Evolutionary conservation across 148 eudicot species (phyloP).

Genomic region (Oxyria digyna): DNA sequence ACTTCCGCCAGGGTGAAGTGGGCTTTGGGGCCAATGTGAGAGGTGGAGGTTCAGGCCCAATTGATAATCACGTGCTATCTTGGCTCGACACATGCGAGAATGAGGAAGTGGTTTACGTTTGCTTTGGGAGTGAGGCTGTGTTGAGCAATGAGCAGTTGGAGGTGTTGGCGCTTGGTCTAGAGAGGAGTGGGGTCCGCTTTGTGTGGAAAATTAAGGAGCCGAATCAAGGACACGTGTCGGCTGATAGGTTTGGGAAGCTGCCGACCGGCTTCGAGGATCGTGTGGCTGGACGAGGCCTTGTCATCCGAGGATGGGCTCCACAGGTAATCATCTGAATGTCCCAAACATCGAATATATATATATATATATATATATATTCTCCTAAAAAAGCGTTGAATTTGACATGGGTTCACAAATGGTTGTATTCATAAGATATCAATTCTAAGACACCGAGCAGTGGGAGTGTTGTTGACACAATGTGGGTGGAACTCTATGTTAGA

Average conservation of each 20-base stretch:
- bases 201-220: constrained; percentile 24
- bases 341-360: too few relatives aligned
- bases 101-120: constrained; percentile 28
- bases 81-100: constrained; percentile 33
- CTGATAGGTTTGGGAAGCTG: constrained; percentile 14
- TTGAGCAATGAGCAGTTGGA: constrained; percentile 28
- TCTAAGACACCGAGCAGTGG: constrained; percentile 23
- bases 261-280: constrained; percentile 35
- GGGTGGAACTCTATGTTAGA: constrained; percentile 48
- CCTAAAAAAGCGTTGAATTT: not conserved
- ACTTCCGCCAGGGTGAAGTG: not conserved
- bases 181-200: constrained; percentile 29
- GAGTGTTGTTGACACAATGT: constrained; percentile 35
- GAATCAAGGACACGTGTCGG: constrained; percentile 11
- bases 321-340: too few relatives aligned
- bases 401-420: not conserved
- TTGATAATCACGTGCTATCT: constrained; percentile 8
- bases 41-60: constrained; percentile 18
- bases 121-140: constrained; percentile 38
- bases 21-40: not conserved
- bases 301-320: constrained; percentile 37
- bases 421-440: constrained; percentile 4
- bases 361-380: not conserved
- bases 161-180: constrained; percentile 24
- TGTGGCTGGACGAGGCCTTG: constrained; percentile 26